These are phyloP conservation scores for Sporothrix luriei DNA, from an alignment of 2,329 filamentous ascomycete species.

Conservation along the genomic window DNA sequence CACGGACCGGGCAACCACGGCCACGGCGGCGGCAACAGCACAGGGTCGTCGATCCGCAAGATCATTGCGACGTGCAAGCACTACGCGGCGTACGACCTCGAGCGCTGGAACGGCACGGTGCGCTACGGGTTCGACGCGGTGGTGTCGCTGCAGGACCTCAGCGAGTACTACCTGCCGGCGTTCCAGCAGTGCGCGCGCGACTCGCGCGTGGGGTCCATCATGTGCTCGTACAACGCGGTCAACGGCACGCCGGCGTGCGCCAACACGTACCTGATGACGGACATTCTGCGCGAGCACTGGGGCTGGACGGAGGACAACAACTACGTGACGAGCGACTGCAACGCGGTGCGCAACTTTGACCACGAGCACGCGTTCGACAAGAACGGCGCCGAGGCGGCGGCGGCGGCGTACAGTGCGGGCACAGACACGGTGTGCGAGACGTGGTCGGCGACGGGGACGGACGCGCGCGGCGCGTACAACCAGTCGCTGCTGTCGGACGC, in stretches of 20 bases:
- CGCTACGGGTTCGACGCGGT: slow-evolving; percentile 56
- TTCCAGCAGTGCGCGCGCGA: slow-evolving; percentile 66
- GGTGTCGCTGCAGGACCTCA: slow-evolving; percentile 59
- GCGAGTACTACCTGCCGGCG: slow-evolving; percentile 68
- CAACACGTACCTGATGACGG: slow-evolving; percentile 62
- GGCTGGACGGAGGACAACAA: slow-evolving; percentile 60
- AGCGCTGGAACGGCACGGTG: slow-evolving; percentile 41
- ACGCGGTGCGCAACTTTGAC: slow-evolving; percentile 48
- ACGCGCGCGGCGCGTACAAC: slow-evolving; percentile 31
- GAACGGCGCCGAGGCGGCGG: slow-evolving; percentile 34
- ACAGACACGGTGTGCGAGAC: slow-evolving; percentile 43
- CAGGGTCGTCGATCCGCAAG: slow-evolving; percentile 29
- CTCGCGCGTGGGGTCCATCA: slow-evolving; percentile 59
- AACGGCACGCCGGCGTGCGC: slow-evolving; percentile 66
- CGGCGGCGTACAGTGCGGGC: slow-evolving; percentile 43
- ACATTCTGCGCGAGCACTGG: slow-evolving; percentile 67
- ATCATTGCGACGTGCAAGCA: slow-evolving; percentile 58
- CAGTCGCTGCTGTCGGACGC: slow-evolving; percentile 47
- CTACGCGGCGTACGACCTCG: slow-evolving; percentile 61
- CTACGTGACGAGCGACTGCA: slow-evolving; percentile 45
- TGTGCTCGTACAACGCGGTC: slow-evolving; percentile 66
- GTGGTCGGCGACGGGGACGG: slow-evolving; percentile 35
- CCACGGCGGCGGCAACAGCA: slow-evolving; percentile 5
- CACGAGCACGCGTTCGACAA: slow-evolving; percentile 38
- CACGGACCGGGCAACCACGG: not conserved